Base-by-base conservation (phyloP, 1,139 yeast genomes). In the Blastobotrys aristatus region DNA sequence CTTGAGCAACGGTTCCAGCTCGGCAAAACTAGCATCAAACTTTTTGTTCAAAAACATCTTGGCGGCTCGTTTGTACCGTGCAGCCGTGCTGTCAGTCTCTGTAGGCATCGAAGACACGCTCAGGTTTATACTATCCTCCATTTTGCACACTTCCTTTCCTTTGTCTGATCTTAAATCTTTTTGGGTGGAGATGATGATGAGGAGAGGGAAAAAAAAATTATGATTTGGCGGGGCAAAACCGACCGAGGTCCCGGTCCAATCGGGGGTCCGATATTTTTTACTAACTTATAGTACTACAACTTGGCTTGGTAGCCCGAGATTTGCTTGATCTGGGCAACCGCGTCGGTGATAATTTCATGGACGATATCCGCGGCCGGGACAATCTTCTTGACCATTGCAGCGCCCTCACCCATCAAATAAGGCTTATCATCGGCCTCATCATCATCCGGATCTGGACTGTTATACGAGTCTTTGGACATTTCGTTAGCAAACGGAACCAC, bases 401-500 rank as follows among this genome's bases (percentile, higher is more conserved):
- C 55, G 10, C 58, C 61, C 40, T 57, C 61, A 18, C 63, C 63
- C 63, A 59, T 59, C 46, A 58, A 44, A 35, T 49, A 57, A 20
- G 59, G 55, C 26, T 34, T 40, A 18, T 47, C 47, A 22, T 53
- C 56, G 11, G 52, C 53, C 22, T 50, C 55, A 20, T 53, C 56
- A 18, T 46, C 45, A 5, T 42, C 41, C 24, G 37, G 24, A 8
- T 53, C 59, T 17, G 53, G 55, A 8, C 14, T 10, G 16, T 52
- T 52, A 20, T 50, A 55, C 27, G 35, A 29, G 30, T 51, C 54
- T 33, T 53, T 42, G 22, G 56, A 60, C 35, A 56, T 34, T 24
- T 57, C 61, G 46, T 50, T 43, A 17, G 50, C 56, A 30, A 49
- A 53, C 1, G 63, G 63, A 14, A 59, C 43, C 22, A 57, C 48